Percentiles rank a stretch among this genome's conserved stretches.
Conservation (phyloP, 108 stramenopile genomes). For the Parietichytrium sp. region DNA sequence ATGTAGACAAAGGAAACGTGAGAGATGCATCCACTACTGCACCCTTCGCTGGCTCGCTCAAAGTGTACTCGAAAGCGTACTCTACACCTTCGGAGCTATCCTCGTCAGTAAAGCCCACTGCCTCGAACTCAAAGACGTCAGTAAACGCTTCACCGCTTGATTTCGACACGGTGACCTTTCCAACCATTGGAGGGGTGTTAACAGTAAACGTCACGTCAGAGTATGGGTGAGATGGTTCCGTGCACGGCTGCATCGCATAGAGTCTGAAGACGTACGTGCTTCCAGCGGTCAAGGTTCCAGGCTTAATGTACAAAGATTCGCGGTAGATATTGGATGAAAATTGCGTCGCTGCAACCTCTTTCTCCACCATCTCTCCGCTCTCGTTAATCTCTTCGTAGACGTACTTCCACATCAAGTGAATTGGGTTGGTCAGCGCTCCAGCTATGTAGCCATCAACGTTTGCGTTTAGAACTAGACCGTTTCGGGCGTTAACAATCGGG, state of each 20-base stretch:
- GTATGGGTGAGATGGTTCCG: neutral
- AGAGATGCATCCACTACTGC: neutral
- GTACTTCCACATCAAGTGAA: neutral
- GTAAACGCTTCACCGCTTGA: neutral
- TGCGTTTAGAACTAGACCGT: neutral
- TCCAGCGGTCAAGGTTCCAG: neutral
- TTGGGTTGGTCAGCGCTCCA: neutral
- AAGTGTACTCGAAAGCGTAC: slow-evolving; percentile 17
- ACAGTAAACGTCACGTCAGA: slow-evolving; percentile 21
- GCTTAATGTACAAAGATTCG: neutral
- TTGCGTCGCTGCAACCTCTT: neutral
- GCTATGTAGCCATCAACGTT: neutral
- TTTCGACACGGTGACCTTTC: neutral
- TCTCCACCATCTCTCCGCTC: too few relatives aligned
- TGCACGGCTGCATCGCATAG: neutral
- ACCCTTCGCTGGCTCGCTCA: neutral
- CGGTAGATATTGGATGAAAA: neutral
- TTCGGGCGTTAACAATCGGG: too few relatives aligned
- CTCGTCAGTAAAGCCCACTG: neutral
- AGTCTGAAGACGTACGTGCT: neutral
- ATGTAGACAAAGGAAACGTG: neutral
- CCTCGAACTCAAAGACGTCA: neutral
- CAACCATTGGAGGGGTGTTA: neutral
- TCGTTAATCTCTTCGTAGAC: neutral
- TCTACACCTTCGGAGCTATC: neutral